A percentile compares a stretch with the other conserved stretches of the same genome.
Evolutionary conservation across 2,329 filamentous ascomycete genomes (phyloP).

Genomic region (Fusarium nisikadoi): DNA sequence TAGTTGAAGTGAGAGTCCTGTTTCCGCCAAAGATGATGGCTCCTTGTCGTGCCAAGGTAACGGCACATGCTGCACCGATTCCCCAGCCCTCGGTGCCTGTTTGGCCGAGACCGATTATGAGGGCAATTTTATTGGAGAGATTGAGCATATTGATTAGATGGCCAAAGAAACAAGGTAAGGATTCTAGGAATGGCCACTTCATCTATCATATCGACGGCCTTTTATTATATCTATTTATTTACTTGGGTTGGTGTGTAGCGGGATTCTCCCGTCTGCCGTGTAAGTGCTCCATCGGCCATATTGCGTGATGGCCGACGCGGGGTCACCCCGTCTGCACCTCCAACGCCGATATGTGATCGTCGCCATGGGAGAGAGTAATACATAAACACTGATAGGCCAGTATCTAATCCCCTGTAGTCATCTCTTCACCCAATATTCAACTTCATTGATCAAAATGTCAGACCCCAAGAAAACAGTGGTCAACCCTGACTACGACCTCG

Average conservation of each 20-base stretch:
- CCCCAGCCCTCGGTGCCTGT: conserved; percentile 59
- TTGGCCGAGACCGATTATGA: conserved; percentile 59
- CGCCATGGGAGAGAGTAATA: conserved; percentile 34
- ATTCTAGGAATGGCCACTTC: fast-evolving
- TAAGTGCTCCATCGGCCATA: conserved; percentile 27
- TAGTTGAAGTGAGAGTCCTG: conserved; percentile 53
- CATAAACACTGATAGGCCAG: conserved; percentile 38
- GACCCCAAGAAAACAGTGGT: conserved; percentile 5
- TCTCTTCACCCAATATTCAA: background rate
- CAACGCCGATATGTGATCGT: conserved; percentile 9
- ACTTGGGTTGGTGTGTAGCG: background rate
- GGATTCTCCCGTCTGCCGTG: background rate
- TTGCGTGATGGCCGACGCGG: conserved; percentile 36
- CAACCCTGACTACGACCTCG: conserved; percentile 70
- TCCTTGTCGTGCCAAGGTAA: conserved; percentile 58
- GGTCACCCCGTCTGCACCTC: conserved; percentile 29
- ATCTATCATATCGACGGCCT: fast-evolving
- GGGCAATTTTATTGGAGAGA: conserved; percentile 55
- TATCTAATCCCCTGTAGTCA: background rate
- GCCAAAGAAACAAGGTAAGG: fast-evolving
- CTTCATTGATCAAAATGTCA: conserved; percentile 18
- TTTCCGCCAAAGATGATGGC: conserved; percentile 63
- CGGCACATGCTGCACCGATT: conserved; percentile 62
- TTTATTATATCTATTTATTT: background rate
- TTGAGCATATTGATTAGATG: conserved; percentile 47